phyloP scores from a whole-genome alignment of 1,284 basidiomycete genomes.

The Calocybe gambosa region DNA sequence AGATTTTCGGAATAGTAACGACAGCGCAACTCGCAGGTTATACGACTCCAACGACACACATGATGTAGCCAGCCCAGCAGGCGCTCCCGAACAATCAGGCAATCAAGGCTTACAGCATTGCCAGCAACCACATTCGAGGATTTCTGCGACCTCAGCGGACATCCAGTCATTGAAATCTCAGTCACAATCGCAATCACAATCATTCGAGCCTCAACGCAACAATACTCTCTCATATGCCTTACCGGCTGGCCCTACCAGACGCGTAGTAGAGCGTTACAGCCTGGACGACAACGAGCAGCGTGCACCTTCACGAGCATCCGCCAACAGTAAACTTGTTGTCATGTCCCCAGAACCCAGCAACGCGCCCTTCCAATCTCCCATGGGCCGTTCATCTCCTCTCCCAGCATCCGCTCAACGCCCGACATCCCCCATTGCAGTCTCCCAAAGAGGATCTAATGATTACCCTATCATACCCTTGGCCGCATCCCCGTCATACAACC shows the following conservation, averaged over 20 bases:
- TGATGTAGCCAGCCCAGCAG: conserved; percentile 13
- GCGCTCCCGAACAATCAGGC: conserved; percentile 20
- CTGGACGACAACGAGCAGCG: conserved; percentile 38
- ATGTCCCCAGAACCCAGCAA: conserved; percentile 12
- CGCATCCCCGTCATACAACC: conserved; percentile 51
- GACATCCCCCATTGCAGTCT: conserved; percentile 33
- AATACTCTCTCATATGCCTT: conserved; percentile 35
- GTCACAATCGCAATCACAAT: conserved; percentile 24
- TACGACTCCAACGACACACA: conserved; percentile 8
- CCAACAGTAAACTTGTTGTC: conserved; percentile 20
- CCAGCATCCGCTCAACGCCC: conserved; percentile 42
- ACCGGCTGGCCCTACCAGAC: conserved; percentile 32
- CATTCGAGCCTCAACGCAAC: conserved; percentile 27
- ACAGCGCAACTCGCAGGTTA: conserved; percentile 8
- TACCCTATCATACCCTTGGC: conserved; percentile 45
- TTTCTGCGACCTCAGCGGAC: conserved; percentile 21
- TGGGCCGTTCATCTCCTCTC: conserved; percentile 28
- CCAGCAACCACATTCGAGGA: conserved; percentile 19
- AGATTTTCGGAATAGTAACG: conserved; percentile 12
- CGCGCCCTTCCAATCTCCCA: conserved; percentile 15
- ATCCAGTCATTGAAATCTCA: conserved; percentile 24
- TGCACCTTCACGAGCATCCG: conserved; percentile 25
- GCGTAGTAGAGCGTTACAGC: conserved; percentile 44
- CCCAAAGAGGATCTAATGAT: conserved; percentile 22
- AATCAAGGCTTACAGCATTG: conserved; percentile 17